phyloP scores from a whole-genome alignment of 441 rosid species.

The Raphanus hybrid region DNA sequence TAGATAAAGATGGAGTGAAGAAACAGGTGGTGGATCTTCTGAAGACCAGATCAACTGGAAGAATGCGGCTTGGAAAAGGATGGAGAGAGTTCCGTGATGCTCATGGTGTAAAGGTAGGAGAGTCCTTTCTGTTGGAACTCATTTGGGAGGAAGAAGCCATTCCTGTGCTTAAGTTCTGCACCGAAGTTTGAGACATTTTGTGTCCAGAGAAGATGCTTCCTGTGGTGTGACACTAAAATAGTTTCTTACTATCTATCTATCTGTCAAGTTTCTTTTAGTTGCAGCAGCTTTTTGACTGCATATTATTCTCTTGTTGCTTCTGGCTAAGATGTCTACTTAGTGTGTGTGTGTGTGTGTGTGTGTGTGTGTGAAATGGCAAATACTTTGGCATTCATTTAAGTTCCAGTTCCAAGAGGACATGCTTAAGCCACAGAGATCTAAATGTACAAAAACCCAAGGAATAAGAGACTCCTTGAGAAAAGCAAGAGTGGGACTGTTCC shows the following conservation, averaged over 20 bases:
- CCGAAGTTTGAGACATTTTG: conserved; percentile 24
- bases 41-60: background rate
- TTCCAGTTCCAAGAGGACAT: conserved; percentile 4
- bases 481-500: conserved; percentile 24
- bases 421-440: conserved; percentile 28
- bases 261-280: background rate
- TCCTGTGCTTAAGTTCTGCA: conserved; percentile 34
- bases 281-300: conserved; percentile 1
- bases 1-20: conserved; percentile 26
- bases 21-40: conserved; percentile 24
- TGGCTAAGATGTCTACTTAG: background rate
- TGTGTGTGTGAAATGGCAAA: background rate
- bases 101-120: conserved; percentile 19
- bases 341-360: too few species aligned
- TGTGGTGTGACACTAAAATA: background rate
- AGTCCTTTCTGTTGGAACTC: conserved; percentile 36
- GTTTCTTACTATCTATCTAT: background rate
- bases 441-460: conserved; percentile 26
- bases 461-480: conserved; percentile 26
- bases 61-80: conserved; percentile 32
- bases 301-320: background rate
- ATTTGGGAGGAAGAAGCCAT: conserved; percentile 15
- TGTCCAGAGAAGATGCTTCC: background rate
- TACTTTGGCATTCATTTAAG: background rate
- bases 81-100: conserved; percentile 35